Evolutionary conservation across 257 asterid species (phyloP).

Genomic region (Nicotiana knightiana): DNA sequence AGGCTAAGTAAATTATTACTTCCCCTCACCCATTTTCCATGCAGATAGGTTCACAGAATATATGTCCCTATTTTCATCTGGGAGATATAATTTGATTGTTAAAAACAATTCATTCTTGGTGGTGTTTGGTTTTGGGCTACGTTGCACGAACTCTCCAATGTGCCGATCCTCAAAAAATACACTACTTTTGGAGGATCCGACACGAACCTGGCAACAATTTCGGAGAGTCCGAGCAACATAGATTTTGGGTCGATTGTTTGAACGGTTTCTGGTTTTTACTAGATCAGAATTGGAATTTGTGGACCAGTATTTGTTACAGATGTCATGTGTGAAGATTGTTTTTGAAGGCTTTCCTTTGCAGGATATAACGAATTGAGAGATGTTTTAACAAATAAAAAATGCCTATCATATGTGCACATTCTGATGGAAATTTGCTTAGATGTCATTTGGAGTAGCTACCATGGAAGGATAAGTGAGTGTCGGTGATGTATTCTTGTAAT

Average conservation of each 20-base stretch:
- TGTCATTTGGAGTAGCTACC: not conserved
- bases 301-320: not conserved
- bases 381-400: not conserved
- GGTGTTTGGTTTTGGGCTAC: not conserved
- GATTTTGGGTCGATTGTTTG: not conserved
- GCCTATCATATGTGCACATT: not conserved
- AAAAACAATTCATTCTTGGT: not conserved
- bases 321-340: not conserved
- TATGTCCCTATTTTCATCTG: not conserved
- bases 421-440: not conserved
- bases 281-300: not conserved
- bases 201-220: too few species aligned
- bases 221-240: too few species aligned
- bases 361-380: not conserved
- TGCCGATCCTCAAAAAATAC: too few species aligned
- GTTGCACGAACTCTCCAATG: too few species aligned
- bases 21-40: not conserved
- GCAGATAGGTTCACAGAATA: not conserved
- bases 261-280: not conserved
- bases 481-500: not conserved
- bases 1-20: not conserved
- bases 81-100: not conserved
- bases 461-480: not conserved
- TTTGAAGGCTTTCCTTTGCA: not conserved
- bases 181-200: too few species aligned